Conservation (phyloP, 2,329 filamentous ascomycete genomes). For the Colletotrichum coccodes region DNA sequence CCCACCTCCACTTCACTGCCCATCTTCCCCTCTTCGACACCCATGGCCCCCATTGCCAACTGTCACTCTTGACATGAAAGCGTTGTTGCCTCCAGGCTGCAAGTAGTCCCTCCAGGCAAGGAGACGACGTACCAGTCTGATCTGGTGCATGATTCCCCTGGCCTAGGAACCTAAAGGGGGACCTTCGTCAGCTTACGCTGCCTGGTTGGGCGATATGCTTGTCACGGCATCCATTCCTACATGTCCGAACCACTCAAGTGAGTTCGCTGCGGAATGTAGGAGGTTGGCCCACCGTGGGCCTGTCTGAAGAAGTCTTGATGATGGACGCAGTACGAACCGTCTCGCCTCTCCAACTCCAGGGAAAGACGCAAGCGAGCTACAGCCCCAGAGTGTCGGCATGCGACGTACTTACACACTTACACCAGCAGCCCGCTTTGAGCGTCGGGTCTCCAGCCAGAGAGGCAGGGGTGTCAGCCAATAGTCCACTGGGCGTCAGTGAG, state of each 20-base stretch:
- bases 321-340: neutral
- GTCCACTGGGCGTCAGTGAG: slow-evolving; percentile 19
- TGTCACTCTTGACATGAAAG: neutral
- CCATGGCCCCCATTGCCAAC: slow-evolving; percentile 14
- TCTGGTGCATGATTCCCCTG: slow-evolving; percentile 3
- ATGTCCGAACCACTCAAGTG: neutral
- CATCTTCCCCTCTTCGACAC: neutral
- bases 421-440: neutral
- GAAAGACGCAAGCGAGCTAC: neutral
- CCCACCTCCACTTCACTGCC: neutral
- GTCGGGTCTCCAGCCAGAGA: neutral
- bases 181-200: neutral
- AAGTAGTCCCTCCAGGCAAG: neutral
- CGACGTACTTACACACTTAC: neutral
- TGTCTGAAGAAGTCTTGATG: neutral
- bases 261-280: neutral
- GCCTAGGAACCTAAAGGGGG: neutral
- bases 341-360: neutral
- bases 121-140: neutral
- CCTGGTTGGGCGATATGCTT: neutral
- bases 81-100: neutral
- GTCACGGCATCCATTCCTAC: too few relatives aligned
- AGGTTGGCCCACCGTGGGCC: too few relatives aligned
- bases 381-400: neutral
- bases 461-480: slow-evolving; percentile 13